Conservation (phyloP, 2,329 filamentous ascomycete genomes). For the Pseudopyricularia cyperi region DNA sequence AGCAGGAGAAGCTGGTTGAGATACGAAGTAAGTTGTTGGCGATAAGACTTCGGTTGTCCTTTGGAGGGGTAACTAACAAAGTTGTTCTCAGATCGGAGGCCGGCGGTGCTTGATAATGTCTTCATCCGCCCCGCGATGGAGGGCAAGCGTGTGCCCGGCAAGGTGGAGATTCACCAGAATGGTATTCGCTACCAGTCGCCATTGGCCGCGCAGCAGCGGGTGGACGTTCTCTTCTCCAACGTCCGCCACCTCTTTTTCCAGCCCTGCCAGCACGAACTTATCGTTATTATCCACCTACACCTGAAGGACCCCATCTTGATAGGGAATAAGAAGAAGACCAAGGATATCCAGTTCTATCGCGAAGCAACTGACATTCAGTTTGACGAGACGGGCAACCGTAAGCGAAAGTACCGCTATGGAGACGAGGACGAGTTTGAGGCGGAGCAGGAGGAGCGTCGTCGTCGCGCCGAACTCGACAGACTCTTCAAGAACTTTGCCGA, state of each 20-base stretch:
- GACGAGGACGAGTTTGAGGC: conserved; percentile 98
- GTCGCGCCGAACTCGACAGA: conserved; percentile 82
- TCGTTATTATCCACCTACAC: conserved; percentile 96
- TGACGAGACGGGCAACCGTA: conserved; percentile 94
- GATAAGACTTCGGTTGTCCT: background rate
- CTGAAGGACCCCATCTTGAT: conserved; percentile 97
- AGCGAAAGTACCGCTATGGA: conserved; percentile 93
- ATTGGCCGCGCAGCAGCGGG: conserved; percentile 65
- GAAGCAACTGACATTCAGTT: conserved; percentile 98
- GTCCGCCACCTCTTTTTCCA: conserved; percentile 99
- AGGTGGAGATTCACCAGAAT: conserved; percentile 96
- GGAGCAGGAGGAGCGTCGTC: conserved; percentile 89
- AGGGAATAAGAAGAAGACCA: conserved; percentile 95
- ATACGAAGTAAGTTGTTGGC: conserved; percentile 59
- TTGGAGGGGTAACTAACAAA: conserved; percentile 22
- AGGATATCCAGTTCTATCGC: conserved; percentile 95
- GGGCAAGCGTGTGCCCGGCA: conserved; percentile 89
- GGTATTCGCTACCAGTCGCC: conserved; percentile 90
- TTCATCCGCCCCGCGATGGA: conserved; percentile 93
- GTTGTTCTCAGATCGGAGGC: conserved; percentile 59
- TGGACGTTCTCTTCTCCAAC: conserved; percentile 95
- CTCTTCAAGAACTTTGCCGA: conserved; percentile 94
- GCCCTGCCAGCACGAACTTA: conserved; percentile 87
- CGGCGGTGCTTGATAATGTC: conserved; percentile 81
- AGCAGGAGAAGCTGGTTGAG: conserved; percentile 93